Base-by-base conservation (phyloP, 164 flowering plant genomes). In the Aristolochia fimbriata region DNA sequence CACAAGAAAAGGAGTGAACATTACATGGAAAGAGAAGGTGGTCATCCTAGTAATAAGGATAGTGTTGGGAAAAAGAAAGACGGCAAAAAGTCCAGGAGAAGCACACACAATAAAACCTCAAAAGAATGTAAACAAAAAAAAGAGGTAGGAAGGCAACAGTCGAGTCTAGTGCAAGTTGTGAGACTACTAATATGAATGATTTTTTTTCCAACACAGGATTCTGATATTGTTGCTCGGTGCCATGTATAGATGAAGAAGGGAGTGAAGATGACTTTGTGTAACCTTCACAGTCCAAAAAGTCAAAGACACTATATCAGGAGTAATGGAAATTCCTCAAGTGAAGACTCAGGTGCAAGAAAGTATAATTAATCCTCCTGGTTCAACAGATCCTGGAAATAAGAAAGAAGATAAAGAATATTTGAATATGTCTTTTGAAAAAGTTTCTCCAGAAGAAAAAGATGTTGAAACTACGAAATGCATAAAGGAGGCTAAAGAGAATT, bases 91-190 rank as follows among this genome's bases (percentile, higher is more conserved):
- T 27, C 30, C 30, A 27, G 30, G 41, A 30, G 47, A 22, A 27
- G 52, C 58, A 17, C 23, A 41, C 13, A 30, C 46, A 30, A 14
- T 5, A 52, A 64, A 63, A 51, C 31, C 63, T 16, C 24, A 70
- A 15, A 65, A 61, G 49, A 73, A 43, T 59, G 62, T n/a, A 24
- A 74, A 62, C 63, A 64, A 63, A n/a, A 76, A n/a, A 80, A 61
- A 78, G 77, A 63, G 58, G 69, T 9, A 81, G 73, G 69, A 80
- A 65, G 58, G 57, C 17, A 14, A 65, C 45, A 19, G 63, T 3
- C 15, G 82, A 80, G 62, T 78, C 81, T 5, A 76, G 83, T 72
- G 88, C 73, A 37, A 80, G 80, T 51, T 68, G 27, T 57, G 79
- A 75, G 57, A 30, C 50, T 25, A 43, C 63, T 41, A 65, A 58